phyloP scores from a whole-genome alignment of 768 basidiomycete species.

The Mycena vulgaris region DNA sequence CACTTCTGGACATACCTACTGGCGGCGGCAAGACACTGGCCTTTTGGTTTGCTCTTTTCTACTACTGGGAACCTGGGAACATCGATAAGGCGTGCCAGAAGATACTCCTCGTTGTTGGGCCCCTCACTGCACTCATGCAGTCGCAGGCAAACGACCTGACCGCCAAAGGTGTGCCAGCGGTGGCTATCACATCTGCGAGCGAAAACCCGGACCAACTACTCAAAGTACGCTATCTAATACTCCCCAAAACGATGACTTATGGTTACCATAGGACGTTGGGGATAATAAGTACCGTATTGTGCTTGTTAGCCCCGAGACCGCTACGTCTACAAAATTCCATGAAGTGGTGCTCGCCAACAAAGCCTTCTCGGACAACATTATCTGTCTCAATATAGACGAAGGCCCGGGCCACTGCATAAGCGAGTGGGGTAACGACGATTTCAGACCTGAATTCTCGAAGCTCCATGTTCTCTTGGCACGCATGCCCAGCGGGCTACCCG shows the following conservation, averaged over 20 bases:
- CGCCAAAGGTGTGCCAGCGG: neutral
- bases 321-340: neutral
- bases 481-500: conserved; percentile 11
- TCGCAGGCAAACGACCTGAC: conserved; percentile 10
- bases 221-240: neutral
- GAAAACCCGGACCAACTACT: neutral
- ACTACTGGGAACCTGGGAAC: conserved; percentile 31
- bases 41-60: too few species aligned
- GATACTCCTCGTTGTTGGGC: conserved; percentile 17
- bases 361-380: conserved; percentile 10
- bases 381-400: conserved; percentile 4
- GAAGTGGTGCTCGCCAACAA: neutral
- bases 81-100: neutral
- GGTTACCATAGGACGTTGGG: neutral
- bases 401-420: conserved; percentile 40
- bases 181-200: neutral
- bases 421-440: conserved; percentile 37
- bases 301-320: conserved; percentile 37
- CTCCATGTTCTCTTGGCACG: conserved; percentile 4
- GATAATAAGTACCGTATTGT: conserved; percentile 31
- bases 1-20: conserved; percentile 30
- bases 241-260: too few species aligned
- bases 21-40: conserved; percentile 39
- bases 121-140: conserved; percentile 29
- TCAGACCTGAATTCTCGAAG: conserved; percentile 12